A percentile compares a stretch with the other conserved stretches of the same genome.
Conservation (phyloP, 2,329 filamentous ascomycete species). For the Fusarium sp. region DNA sequence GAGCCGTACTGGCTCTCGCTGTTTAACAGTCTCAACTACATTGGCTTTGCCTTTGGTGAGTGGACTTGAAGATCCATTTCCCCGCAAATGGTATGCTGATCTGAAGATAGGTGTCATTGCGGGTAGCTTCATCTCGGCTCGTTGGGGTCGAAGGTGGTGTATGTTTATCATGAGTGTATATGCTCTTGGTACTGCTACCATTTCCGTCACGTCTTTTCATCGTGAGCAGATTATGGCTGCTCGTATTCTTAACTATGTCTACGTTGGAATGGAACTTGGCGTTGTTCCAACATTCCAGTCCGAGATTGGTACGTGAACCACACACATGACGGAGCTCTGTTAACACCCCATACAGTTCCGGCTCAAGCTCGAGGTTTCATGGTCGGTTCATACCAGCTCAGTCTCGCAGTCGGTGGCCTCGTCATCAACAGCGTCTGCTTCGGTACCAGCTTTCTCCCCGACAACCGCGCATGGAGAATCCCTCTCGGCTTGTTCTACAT, state of each 20-base stretch:
- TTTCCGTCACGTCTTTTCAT: slow-evolving; percentile 26
- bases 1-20: slow-evolving; percentile 48
- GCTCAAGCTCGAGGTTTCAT: slow-evolving; percentile 46
- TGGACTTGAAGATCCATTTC: rapidly evolving
- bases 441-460: slow-evolving; percentile 30
- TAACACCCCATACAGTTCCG: slow-evolving; percentile 29
- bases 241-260: slow-evolving; percentile 38
- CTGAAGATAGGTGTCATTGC: slow-evolving; percentile 26
- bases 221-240: slow-evolving; percentile 37
- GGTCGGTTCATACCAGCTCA: slow-evolving; percentile 50
- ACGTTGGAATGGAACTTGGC: slow-evolving; percentile 38
- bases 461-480: slow-evolving; percentile 36
- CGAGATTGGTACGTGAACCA: slow-evolving; percentile 39
- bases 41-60: slow-evolving; percentile 48
- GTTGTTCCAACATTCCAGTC: slow-evolving; percentile 50
- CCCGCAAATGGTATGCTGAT: background rate
- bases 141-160: slow-evolving; percentile 41
- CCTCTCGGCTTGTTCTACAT: slow-evolving; percentile 39
- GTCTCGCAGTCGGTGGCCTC: slow-evolving; percentile 40
- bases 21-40: slow-evolving; percentile 50
- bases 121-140: slow-evolving; percentile 37
- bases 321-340: background rate
- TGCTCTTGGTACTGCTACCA: slow-evolving; percentile 39
- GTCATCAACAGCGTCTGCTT: slow-evolving; percentile 40
- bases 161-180: slow-evolving; percentile 51